These are phyloP conservation scores for Jackrogersella minutella DNA, from an alignment of 495 filamentous ascomycete genomes.

Conservation along the genomic window DNA sequence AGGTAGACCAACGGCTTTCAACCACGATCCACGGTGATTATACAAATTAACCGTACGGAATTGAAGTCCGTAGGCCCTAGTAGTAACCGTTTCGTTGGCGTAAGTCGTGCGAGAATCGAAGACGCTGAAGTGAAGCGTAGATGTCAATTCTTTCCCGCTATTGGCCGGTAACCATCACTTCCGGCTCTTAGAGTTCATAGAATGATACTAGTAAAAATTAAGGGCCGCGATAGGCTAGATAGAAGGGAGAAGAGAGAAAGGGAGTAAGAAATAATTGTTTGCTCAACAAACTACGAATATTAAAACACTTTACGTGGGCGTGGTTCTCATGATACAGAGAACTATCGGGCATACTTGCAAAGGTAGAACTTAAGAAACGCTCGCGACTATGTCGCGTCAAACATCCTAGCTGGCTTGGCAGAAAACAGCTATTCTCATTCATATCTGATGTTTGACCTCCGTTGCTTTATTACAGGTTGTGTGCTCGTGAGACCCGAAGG, in stretches of 20 bases:
- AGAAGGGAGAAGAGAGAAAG: constrained; percentile 3
- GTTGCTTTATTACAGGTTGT: constrained; percentile 6
- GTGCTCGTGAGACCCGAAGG: constrained; percentile 29
- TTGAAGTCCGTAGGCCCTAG: not conserved
- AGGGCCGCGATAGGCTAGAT: not conserved
- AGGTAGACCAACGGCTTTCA: not conserved
- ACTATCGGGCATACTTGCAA: not conserved
- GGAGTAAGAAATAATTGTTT: constrained; percentile 14
- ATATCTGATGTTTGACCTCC: constrained; percentile 11
- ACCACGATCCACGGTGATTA: constrained; percentile 7
- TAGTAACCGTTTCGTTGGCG: not conserved
- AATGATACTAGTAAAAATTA: constrained; percentile 7
- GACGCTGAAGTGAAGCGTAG: not conserved
- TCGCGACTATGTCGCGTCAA: constrained; percentile 21
- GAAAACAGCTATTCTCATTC: constrained; percentile 10
- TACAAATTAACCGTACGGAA: not conserved
- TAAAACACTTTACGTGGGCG: constrained; percentile 27
- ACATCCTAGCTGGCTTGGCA: constrained; percentile 10
- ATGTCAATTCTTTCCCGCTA: constrained; percentile 14
- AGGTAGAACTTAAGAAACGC: constrained; percentile 19
- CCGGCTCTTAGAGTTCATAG: constrained; percentile 21
- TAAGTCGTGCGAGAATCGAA: constrained; percentile 11
- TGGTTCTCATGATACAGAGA: not conserved
- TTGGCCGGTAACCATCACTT: constrained; percentile 23
- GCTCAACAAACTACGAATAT: constrained; percentile 25